A percentile compares a stretch with the other conserved stretches of the same genome.
Evolutionary conservation across 2,329 filamentous ascomycete species (phyloP).

Genomic region (Myriosclerotinia curreyana): DNA sequence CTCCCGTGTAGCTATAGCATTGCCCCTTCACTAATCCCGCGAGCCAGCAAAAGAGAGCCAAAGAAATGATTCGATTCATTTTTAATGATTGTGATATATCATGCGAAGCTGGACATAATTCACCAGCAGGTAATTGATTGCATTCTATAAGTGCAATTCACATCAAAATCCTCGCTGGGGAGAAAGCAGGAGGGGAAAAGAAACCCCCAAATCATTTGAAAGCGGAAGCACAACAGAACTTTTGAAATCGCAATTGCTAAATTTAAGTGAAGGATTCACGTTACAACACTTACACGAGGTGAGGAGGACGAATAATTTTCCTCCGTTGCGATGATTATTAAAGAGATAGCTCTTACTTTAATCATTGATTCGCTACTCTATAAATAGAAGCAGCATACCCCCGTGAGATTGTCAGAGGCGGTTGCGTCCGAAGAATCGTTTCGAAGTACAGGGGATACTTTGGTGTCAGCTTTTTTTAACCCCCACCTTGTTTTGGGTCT

Average conservation of each 20-base stretch:
- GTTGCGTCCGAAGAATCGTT: neutral
- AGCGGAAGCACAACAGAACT: too few species aligned
- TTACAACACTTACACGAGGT: neutral
- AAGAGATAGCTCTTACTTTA: neutral
- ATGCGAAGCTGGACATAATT: neutral
- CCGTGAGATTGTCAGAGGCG: neutral
- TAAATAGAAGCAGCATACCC: neutral
- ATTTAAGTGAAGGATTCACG: neutral
- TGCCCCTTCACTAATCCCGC: neutral
- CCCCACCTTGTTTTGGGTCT: neutral
- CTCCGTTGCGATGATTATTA: neutral
- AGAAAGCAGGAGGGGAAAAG: neutral
- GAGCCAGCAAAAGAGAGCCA: neutral
- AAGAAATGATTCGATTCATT: neutral
- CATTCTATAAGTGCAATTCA: neutral
- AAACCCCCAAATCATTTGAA: too few species aligned
- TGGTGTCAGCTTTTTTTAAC: neutral
- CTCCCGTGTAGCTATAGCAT: constrained; percentile 17
- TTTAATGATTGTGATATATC: neutral
- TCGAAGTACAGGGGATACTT: neutral
- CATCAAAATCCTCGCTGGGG: neutral
- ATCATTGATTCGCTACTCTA: neutral
- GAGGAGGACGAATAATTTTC: neutral
- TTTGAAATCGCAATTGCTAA: neutral
- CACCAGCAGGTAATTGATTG: neutral